Evolutionary conservation across 75 land plant species (phyloP).

Genomic region (Cunninghamia lanceolata): DNA sequence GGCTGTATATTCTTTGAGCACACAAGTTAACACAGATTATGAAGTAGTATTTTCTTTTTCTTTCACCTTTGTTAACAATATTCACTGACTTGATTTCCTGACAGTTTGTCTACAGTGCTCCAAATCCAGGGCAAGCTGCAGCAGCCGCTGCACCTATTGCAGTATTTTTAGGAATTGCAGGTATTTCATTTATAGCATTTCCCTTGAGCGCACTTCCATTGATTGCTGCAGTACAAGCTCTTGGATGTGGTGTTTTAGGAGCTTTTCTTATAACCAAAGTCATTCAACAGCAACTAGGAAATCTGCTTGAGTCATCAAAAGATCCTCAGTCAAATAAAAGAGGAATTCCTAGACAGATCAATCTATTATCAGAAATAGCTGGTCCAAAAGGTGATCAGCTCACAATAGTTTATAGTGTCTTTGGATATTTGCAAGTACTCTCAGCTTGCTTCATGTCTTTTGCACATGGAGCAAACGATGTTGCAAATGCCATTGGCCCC

Average conservation of each 20-base stretch:
- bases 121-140: slow-evolving; percentile 95
- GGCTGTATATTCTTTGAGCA: neutral
- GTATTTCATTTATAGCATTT: slow-evolving; percentile 79
- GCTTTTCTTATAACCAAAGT: slow-evolving; percentile 55
- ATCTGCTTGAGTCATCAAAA: slow-evolving; percentile 42
- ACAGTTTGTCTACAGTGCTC: slow-evolving; percentile 97
- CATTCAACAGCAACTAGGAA: slow-evolving; percentile 78
- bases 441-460: slow-evolving; percentile 99
- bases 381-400: slow-evolving; percentile 91
- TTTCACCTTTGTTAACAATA: neutral
- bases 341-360: slow-evolving; percentile 19
- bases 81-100: slow-evolving; percentile 9
- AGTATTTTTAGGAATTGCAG: slow-evolving; percentile 77
- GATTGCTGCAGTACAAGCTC: slow-evolving; percentile 51
- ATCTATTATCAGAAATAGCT: slow-evolving; percentile 58
- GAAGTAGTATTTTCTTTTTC: neutral
- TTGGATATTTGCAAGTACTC: slow-evolving; percentile 94
- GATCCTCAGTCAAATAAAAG: neutral
- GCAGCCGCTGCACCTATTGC: slow-evolving; percentile 92
- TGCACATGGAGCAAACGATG: slow-evolving; percentile 98
- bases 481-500: slow-evolving; percentile 98
- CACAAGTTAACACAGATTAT: neutral
- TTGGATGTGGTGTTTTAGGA: slow-evolving; percentile 71
- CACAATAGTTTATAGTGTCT: slow-evolving; percentile 85
- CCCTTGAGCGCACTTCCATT: slow-evolving; percentile 54